phyloP scores from a whole-genome alignment of 2,329 filamentous ascomycete species.

The Neospermospora avenae region DNA sequence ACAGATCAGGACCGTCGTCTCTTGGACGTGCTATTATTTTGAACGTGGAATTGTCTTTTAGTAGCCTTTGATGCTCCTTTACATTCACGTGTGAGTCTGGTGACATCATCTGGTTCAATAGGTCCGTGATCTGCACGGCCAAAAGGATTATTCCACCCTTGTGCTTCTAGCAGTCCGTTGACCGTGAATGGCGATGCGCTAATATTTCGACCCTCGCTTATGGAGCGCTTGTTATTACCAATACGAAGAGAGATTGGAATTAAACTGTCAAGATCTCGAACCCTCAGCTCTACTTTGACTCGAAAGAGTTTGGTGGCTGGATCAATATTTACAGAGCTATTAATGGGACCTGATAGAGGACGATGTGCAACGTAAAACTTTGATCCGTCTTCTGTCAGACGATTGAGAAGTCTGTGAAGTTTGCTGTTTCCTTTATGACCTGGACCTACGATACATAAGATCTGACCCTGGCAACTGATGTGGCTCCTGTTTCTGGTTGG shows the following conservation, averaged over 20 bases:
- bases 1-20: not conserved
- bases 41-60: not conserved
- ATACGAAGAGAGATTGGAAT: not conserved
- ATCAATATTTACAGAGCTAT: not conserved
- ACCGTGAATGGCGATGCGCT: not conserved
- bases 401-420: not conserved
- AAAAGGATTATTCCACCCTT: not conserved
- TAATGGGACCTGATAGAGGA: not conserved
- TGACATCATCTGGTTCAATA: not conserved
- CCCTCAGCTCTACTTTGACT: not conserved
- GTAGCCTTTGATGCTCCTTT: not conserved
- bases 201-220: not conserved
- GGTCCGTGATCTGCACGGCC: not conserved
- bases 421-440: not conserved
- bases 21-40: not conserved
- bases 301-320: not conserved
- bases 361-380: not conserved
- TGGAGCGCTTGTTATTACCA: not conserved
- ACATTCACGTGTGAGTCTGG: not conserved
- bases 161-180: not conserved
- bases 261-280: not conserved
- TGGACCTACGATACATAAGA: not conserved
- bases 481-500: not conserved
- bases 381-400: not conserved
- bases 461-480: not conserved